Evolutionary conservation across 164 flowering plant species (phyloP).

Genomic region (Vitis labrusca): DNA sequence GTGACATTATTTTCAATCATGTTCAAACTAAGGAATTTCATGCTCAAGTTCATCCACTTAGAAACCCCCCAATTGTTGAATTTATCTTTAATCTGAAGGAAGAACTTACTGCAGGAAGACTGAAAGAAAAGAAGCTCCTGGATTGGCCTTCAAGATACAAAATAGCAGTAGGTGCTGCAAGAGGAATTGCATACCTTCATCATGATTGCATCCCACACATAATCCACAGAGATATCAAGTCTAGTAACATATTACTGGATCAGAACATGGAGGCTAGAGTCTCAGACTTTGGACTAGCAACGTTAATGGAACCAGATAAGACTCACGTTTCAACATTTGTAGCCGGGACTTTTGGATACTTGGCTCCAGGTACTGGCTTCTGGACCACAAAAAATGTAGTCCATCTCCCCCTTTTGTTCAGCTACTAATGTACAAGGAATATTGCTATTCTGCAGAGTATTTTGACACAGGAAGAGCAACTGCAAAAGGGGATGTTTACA

Average conservation of each 20-base stretch:
- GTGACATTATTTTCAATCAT: background rate
- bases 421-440: background rate
- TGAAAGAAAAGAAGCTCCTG: constrained; percentile 41
- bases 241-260: constrained; percentile 89
- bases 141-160: constrained; percentile 86
- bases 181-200: constrained; percentile 91
- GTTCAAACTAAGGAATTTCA: background rate
- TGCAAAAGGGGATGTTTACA: constrained; percentile 91
- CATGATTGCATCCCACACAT: constrained; percentile 97
- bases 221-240: constrained; percentile 93
- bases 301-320: constrained; percentile 85
- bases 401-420: background rate
- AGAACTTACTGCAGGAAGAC: constrained; percentile 53
- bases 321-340: constrained; percentile 91
- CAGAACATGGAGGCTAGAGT: constrained; percentile 85
- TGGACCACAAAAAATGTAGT: background rate
- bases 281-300: constrained; percentile 93
- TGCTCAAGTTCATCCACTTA: background rate
- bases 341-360: constrained; percentile 96
- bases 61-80: background rate
- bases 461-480: constrained; percentile 95
- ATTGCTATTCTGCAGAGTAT: constrained; percentile 59
- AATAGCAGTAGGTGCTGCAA: constrained; percentile 87
- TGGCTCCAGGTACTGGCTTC: constrained; percentile 75
- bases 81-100: background rate